Evolutionary conservation across 208 protist genomes (phyloP), one percentile per base, ranked within the genome.

Genomic region (Acanthamoeba culbertsoni): DNA sequence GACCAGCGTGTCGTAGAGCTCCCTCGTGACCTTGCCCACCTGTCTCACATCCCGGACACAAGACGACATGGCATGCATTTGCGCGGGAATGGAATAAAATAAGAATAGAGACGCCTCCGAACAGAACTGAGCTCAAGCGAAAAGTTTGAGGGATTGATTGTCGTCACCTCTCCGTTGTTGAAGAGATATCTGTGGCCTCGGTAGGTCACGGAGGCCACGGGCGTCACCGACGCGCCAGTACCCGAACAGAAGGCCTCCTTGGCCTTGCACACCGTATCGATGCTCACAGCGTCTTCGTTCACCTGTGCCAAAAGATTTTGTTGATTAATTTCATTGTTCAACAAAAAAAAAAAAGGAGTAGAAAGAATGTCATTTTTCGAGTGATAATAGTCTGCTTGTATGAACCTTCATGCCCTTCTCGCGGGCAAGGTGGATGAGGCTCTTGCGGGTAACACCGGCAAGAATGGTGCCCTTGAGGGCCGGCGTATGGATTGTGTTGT

Each of bases 171-270:
- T 77, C 86, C 86, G 43, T 92, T 59, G 42, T 77, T 77, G 63
- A 92, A 77, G 62, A 77, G n/a, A 59, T 92, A 35, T 45, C 55
- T 92, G 28, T 77, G 12, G 43, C 86, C 86, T 59, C 77, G 20
- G 86, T 92, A 92, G 43, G 86, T 92, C n/a, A 92, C 62, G 20
- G 43, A 53, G 12, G 59, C 86, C 20, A 92, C 62, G 16, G 86
- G 86, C n/a, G 86, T 92, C n/a, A 92, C 42, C n/a, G 86, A 92
- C 28, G 86, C 86, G 16, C 86, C 86, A 2, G 86, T 92, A 14
- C 86, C 86, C n/a, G 59, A 77, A 42, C 86, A 92, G 57, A 73
- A 92, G 45, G 86, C 86, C 86, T 92, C 86, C 86, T 68, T 53
- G 53, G 86, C 86, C 28, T 75, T 10, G 59, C 86, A 92, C 63